phyloP scores from a whole-genome alignment of 2,329 filamentous ascomycete species.

The Aspergillus brasiliensis region DNA sequence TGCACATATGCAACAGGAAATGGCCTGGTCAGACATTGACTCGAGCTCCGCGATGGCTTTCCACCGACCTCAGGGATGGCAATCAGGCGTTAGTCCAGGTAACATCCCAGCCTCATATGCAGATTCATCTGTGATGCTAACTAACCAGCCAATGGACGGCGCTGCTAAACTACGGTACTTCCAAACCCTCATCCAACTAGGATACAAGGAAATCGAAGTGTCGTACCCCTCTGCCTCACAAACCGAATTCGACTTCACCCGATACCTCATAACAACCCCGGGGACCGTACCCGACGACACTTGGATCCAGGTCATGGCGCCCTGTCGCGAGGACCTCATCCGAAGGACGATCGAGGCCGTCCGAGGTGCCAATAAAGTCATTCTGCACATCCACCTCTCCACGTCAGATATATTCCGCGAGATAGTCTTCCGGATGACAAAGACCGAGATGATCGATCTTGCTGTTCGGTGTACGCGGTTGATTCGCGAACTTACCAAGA shows the following conservation, averaged over 20 bases:
- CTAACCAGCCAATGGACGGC: slow-evolving; percentile 77
- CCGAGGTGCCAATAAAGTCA: slow-evolving; percentile 81
- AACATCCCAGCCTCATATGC: not conserved
- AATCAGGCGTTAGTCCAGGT: slow-evolving; percentile 74
- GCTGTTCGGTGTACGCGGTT: slow-evolving; percentile 80
- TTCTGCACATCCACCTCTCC: slow-evolving; percentile 88
- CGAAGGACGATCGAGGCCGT: slow-evolving; percentile 82
- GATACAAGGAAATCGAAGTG: slow-evolving; percentile 94
- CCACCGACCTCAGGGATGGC: slow-evolving; percentile 80
- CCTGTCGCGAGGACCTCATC: slow-evolving; percentile 86
- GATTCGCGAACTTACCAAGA: slow-evolving; percentile 82
- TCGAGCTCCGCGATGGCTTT: slow-evolving; percentile 71
- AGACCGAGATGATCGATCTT: slow-evolving; percentile 74
- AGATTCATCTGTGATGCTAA: too few relatives aligned
- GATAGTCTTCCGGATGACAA: slow-evolving; percentile 79
- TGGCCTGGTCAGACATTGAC: too few relatives aligned
- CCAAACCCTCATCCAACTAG: slow-evolving; percentile 81
- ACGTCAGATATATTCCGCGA: slow-evolving; percentile 89
- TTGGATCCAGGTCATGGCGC: slow-evolving; percentile 82
- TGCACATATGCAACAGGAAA: too few relatives aligned
- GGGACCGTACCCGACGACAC: slow-evolving; percentile 81
- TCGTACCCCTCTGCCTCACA: slow-evolving; percentile 89
- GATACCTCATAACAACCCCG: slow-evolving; percentile 76
- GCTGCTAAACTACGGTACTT: slow-evolving; percentile 92
- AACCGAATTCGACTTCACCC: slow-evolving; percentile 90